These are phyloP conservation scores for Phoma sp. DNA, from an alignment of 2,329 filamentous ascomycete genomes.

Conservation along the genomic window DNA sequence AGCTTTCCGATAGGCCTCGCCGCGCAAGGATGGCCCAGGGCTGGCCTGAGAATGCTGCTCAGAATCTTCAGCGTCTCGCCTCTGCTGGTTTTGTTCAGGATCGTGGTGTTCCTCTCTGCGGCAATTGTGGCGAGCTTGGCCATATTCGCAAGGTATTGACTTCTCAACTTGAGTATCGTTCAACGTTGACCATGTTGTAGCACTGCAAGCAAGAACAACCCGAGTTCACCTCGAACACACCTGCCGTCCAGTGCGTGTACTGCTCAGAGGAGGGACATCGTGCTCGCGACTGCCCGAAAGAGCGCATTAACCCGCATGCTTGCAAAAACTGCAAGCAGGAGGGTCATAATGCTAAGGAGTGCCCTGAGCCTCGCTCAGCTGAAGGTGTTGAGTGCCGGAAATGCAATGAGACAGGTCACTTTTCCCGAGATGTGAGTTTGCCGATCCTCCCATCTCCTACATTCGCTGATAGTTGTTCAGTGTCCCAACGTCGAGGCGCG, in stretches of 20 bases:
- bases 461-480: slow-evolving; percentile 28
- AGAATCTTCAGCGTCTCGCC: slow-evolving; percentile 69
- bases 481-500: slow-evolving; percentile 42
- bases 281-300: slow-evolving; percentile 67
- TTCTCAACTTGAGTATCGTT: background rate
- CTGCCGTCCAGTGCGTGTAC: slow-evolving; percentile 68
- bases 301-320: slow-evolving; percentile 67
- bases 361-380: slow-evolving; percentile 55
- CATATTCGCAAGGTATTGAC: slow-evolving; percentile 59
- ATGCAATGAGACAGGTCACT: slow-evolving; percentile 61
- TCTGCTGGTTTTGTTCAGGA: slow-evolving; percentile 71
- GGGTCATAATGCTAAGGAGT: slow-evolving; percentile 47
- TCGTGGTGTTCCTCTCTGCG: slow-evolving; percentile 66
- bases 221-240: slow-evolving; percentile 55
- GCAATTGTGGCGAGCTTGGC: slow-evolving; percentile 70
- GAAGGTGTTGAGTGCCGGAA: slow-evolving; percentile 71
- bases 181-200: slow-evolving; percentile 36
- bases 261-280: slow-evolving; percentile 71
- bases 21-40: slow-evolving; percentile 58
- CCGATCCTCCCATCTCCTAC: background rate
- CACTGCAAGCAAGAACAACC: slow-evolving; percentile 65
- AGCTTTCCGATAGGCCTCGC: slow-evolving; percentile 66
- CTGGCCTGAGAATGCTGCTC: slow-evolving; percentile 66
- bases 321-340: slow-evolving; percentile 73
- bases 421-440: slow-evolving; percentile 42